A percentile compares a stretch with the other conserved stretches of the same genome.
phyloP scores from a whole-genome alignment of 1,139 yeast genomes.

The Scheffersomyces cryptocercus region DNA sequence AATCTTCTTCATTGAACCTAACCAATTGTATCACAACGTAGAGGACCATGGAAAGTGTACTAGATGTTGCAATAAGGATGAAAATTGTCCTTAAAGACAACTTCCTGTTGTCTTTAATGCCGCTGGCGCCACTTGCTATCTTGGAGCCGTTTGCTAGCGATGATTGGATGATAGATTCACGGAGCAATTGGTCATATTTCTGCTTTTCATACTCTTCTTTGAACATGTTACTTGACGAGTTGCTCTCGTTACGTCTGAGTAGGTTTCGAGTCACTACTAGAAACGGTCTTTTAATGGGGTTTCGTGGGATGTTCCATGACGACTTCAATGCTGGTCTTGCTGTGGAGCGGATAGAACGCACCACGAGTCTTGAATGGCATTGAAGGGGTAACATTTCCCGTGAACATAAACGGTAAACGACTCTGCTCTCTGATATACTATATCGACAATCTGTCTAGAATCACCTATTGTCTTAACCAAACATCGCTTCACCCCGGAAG shows the following conservation, averaged over 20 bases:
- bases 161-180: conserved; percentile 12
- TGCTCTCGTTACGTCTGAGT: not conserved
- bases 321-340: too few species aligned
- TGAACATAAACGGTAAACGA: too few species aligned
- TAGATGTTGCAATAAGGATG: conserved; percentile 22
- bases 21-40: conserved; percentile 25
- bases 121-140: conserved; percentile 5
- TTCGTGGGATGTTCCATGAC: too few species aligned
- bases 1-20: conserved; percentile 14
- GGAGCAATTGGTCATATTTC: conserved; percentile 14
- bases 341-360: too few species aligned
- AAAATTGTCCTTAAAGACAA: conserved; percentile 24
- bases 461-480: too few species aligned
- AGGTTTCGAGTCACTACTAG: too few species aligned
- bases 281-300: too few species aligned
- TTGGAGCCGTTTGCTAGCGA: conserved; percentile 10
- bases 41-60: conserved; percentile 24
- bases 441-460: too few species aligned
- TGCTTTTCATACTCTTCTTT: conserved; percentile 10
- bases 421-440: too few species aligned
- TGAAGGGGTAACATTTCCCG: too few species aligned
- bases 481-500: too few species aligned
- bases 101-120: conserved; percentile 6
- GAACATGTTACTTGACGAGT: not conserved
- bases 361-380: too few species aligned